These are phyloP conservation scores for Geotrichum cucujoidarum DNA, from an alignment of 1,139 yeast species.

Conservation along the genomic window DNA sequence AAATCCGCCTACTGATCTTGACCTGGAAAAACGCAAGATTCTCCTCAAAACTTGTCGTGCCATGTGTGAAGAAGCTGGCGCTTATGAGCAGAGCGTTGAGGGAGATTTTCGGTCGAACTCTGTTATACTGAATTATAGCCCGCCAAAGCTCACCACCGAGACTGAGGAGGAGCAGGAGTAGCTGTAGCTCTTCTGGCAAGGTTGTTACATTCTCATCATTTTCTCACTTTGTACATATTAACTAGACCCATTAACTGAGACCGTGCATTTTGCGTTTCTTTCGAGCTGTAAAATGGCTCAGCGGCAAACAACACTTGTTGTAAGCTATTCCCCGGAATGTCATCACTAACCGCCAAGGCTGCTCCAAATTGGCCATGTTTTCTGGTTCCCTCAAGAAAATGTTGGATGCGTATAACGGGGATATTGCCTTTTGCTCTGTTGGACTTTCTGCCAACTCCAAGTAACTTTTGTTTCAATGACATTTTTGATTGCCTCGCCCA, in stretches of 20 bases:
- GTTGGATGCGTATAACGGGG: conserved; percentile 33
- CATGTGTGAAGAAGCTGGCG: conserved; percentile 31
- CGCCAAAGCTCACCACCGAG: conserved; percentile 4
- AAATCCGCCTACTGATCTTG: conserved; percentile 20
- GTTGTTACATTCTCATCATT: conserved; percentile 26
- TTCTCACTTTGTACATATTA: conserved; percentile 28
- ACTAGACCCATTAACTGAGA: conserved; percentile 27
- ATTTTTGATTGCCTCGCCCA: too few relatives aligned
- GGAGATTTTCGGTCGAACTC: conserved; percentile 26
- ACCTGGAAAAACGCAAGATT: conserved; percentile 33
- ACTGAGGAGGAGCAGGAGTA: conserved; percentile 19
- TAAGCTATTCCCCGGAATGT: too few relatives aligned
- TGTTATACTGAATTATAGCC: conserved; percentile 6
- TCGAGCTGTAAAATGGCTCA: conserved; percentile 43
- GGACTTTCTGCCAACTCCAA: not conserved
- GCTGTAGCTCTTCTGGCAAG: not conserved
- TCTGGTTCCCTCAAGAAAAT: not conserved
- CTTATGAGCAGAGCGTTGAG: conserved; percentile 25
- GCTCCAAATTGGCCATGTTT: conserved; percentile 41
- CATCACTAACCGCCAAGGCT: conserved; percentile 27
- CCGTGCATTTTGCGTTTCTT: conserved; percentile 27
- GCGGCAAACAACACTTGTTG: conserved; percentile 41
- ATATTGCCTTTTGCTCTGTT: too few relatives aligned
- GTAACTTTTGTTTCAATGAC: too few relatives aligned
- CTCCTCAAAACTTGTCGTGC: conserved; percentile 28